phyloP scores from a whole-genome alignment of 2,329 filamentous ascomycete genomes.

The Pseudodiploospora longispora region DNA sequence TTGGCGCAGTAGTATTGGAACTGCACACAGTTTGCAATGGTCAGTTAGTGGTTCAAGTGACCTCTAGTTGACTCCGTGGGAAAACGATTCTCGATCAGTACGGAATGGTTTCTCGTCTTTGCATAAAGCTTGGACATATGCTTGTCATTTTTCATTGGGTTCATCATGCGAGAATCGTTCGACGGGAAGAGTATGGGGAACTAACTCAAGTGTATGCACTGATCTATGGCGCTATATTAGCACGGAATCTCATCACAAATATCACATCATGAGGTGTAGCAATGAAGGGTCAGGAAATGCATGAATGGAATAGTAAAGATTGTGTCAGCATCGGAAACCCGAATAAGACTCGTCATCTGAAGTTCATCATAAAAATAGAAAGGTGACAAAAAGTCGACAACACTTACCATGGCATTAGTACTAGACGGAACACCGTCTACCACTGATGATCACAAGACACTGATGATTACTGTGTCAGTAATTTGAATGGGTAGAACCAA shows the following conservation, averaged over 20 bases:
- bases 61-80: conserved; percentile 10
- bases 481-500: conserved; percentile 7
- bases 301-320: conserved; percentile 66
- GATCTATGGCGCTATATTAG: conserved; percentile 14
- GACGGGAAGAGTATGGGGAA: conserved; percentile 12
- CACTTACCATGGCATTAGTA: not conserved
- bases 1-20: not conserved
- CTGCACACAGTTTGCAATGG: conserved; percentile 4
- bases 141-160: conserved; percentile 82
- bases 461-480: conserved; percentile 11
- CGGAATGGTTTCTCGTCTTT: conserved; percentile 32
- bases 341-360: conserved; percentile 75
- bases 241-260: conserved; percentile 4
- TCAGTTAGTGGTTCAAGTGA: conserved; percentile 14
- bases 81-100: conserved; percentile 19
- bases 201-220: conserved; percentile 11
- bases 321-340: conserved; percentile 64
- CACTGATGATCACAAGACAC: conserved; percentile 12
- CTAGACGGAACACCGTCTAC: not conserved
- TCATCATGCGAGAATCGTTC: conserved; percentile 58
- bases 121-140: conserved; percentile 84
- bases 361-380: conserved; percentile 24
- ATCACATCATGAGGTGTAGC: conserved; percentile 5
- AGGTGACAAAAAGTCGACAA: not conserved
- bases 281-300: conserved; percentile 40